phyloP scores from a whole-genome alignment of 73 alveolate genomes.

The Durusdinium trenchii region DNA sequence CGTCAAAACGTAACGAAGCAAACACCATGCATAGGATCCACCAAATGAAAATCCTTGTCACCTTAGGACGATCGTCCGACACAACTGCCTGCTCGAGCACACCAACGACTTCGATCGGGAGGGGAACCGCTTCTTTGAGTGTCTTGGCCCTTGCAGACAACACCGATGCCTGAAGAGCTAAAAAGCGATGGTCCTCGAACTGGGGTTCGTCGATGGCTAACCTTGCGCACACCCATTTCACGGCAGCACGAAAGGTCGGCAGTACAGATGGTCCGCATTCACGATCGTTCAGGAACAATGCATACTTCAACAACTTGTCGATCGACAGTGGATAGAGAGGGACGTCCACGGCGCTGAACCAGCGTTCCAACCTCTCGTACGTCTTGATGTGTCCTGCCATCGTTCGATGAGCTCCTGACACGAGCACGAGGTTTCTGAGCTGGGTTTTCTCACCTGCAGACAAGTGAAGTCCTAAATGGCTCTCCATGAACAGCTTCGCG shows the following conservation, averaged over 20 bases:
- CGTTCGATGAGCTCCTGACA: too few relatives aligned
- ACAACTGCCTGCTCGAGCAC: not conserved
- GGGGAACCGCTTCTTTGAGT: not conserved
- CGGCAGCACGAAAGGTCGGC: too few relatives aligned
- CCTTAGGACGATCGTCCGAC: not conserved
- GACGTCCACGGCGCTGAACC: not conserved
- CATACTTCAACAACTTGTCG: too few relatives aligned
- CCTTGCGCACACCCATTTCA: not conserved
- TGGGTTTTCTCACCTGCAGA: too few relatives aligned
- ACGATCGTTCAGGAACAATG: not conserved
- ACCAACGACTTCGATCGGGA: not conserved
- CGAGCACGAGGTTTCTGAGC: too few relatives aligned
- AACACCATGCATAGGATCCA: too few relatives aligned
- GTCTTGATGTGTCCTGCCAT: too few relatives aligned
- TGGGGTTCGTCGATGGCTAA: not conserved
- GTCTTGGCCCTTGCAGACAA: not conserved
- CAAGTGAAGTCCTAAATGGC: too few relatives aligned
- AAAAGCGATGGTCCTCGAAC: too few relatives aligned
- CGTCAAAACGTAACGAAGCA: not conserved
- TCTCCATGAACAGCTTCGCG: not conserved
- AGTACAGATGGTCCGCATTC: slow-evolving; percentile 36
- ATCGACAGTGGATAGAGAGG: not conserved
- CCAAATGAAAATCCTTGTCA: not conserved
- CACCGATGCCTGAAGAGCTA: too few relatives aligned
- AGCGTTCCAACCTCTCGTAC: too few relatives aligned